Percentiles rank a stretch among this genome's conserved stretches.
Conservation (phyloP, 192 early-diverging fungal genomes). For the Funneliformis geosporum region DNA sequence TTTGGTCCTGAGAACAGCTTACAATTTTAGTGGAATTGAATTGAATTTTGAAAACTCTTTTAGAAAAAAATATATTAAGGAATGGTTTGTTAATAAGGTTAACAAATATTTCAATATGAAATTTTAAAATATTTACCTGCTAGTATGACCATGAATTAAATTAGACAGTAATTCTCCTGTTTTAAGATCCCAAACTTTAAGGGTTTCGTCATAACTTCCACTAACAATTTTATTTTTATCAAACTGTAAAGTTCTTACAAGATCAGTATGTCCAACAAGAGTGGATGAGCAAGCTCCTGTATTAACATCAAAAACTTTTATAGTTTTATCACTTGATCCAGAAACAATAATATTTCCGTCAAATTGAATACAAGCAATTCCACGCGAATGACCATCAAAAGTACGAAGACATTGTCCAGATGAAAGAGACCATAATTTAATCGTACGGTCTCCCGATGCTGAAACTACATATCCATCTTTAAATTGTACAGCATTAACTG, state of each 20-base stretch:
- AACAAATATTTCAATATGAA: background rate
- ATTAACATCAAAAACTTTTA: slow-evolving; percentile 64
- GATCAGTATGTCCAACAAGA: slow-evolving; percentile 58
- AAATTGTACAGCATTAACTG: slow-evolving; percentile 86
- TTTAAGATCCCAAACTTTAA: slow-evolving; percentile 85
- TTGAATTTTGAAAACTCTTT: slow-evolving; percentile 78
- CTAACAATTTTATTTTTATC: slow-evolving; percentile 69
- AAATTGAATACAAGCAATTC: slow-evolving; percentile 89
- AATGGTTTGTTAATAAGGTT: background rate
- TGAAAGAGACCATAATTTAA: slow-evolving; percentile 80
- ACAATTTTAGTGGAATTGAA: slow-evolving; percentile 83
- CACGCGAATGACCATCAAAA: slow-evolving; percentile 75
- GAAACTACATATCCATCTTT: slow-evolving; percentile 60
- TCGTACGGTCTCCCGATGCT: slow-evolving; percentile 79
- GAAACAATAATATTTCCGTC: slow-evolving; percentile 82
- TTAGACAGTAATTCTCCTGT: slow-evolving; percentile 62
- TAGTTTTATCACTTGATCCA: slow-evolving; percentile 79
- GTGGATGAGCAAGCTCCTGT: slow-evolving; percentile 49
- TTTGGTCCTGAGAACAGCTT: slow-evolving; percentile 75
- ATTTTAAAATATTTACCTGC: slow-evolving; percentile 37
- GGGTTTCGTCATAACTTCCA: slow-evolving; percentile 85
- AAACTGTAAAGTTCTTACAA: slow-evolving; percentile 77
- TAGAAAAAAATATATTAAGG: background rate
- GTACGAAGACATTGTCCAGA: slow-evolving; percentile 67
- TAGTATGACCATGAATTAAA: slow-evolving; percentile 60